Percentiles rank a stretch among this genome's conserved stretches.
Conservation (phyloP, 345 rosid genomes). For the Gynandropsis gynandra region DNA sequence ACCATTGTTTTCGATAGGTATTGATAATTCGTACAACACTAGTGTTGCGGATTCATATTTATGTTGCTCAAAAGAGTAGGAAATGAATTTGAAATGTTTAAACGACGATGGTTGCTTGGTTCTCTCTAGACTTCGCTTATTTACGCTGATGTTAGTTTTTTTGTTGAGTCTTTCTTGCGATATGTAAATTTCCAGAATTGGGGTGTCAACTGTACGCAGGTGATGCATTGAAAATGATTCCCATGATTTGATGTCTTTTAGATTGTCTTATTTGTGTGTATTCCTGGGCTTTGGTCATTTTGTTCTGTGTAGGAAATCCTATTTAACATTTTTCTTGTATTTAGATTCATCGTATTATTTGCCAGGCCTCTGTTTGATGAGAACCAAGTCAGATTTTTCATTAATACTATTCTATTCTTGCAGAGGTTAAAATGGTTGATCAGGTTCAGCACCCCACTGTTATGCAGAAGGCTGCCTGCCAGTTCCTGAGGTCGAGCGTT, state of each 20-base stretch:
- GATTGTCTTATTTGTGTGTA: not conserved
- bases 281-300: not conserved
- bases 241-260: not conserved
- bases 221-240: too few species aligned
- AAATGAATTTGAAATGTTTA: too few species aligned
- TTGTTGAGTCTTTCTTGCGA: too few species aligned
- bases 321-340: not conserved
- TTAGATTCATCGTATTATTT: not conserved
- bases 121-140: too few species aligned
- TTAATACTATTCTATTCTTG: not conserved
- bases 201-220: too few species aligned
- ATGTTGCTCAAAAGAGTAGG: too few species aligned
- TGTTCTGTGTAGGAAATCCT: not conserved
- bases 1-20: too few species aligned
- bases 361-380: not conserved
- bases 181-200: too few species aligned
- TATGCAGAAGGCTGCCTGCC: constrained; percentile 64
- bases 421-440: constrained; percentile 68
- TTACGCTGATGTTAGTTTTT: too few species aligned
- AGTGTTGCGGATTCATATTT: too few species aligned
- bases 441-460: constrained; percentile 62
- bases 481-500: constrained; percentile 40
- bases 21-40: too few species aligned
- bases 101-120: too few species aligned
- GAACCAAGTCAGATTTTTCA: not conserved